Conservation (phyloP, 441 rosid species). For the Eutrema salsugineum region DNA sequence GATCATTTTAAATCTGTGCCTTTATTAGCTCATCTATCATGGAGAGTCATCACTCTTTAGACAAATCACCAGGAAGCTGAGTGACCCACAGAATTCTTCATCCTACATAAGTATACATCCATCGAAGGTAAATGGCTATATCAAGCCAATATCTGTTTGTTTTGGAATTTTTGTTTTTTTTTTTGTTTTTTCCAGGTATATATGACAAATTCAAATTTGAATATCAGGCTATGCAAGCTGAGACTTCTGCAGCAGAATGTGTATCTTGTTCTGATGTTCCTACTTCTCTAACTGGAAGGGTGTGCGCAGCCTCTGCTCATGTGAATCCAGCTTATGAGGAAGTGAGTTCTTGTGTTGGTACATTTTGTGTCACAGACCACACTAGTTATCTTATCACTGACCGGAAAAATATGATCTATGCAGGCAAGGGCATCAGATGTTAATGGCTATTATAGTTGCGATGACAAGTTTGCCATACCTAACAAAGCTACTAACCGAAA, state of each 20-base stretch:
- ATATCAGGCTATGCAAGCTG: constrained; percentile 53
- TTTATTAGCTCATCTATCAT: constrained; percentile 63
- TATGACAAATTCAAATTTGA: neutral
- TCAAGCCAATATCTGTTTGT: neutral
- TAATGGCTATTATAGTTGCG: constrained; percentile 69
- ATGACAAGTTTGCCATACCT: constrained; percentile 43
- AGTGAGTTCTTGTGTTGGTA: constrained; percentile 43
- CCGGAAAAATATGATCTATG: constrained; percentile 16
- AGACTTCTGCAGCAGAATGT: constrained; percentile 54
- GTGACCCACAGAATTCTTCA: constrained; percentile 44
- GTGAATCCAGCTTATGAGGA: constrained; percentile 59
- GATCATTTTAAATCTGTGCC: constrained; percentile 17
- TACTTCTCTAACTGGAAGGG: constrained; percentile 41
- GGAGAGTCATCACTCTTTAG: constrained; percentile 59
- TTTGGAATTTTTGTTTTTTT: neutral
- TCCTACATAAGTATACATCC: constrained; percentile 46
- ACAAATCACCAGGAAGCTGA: constrained; percentile 56
- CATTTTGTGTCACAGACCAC: neutral
- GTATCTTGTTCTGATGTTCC: constrained; percentile 67
- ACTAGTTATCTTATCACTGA: neutral
- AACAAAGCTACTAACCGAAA: constrained; percentile 37
- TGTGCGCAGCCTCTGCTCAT: constrained; percentile 42
- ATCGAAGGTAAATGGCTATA: constrained; percentile 42
- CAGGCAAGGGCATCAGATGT: constrained; percentile 65
- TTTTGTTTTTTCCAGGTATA: neutral